A percentile compares a stretch with the other conserved stretches of the same genome.
phyloP scores from a whole-genome alignment of 345 rosid genomes.

The Hibiscus syriacus region DNA sequence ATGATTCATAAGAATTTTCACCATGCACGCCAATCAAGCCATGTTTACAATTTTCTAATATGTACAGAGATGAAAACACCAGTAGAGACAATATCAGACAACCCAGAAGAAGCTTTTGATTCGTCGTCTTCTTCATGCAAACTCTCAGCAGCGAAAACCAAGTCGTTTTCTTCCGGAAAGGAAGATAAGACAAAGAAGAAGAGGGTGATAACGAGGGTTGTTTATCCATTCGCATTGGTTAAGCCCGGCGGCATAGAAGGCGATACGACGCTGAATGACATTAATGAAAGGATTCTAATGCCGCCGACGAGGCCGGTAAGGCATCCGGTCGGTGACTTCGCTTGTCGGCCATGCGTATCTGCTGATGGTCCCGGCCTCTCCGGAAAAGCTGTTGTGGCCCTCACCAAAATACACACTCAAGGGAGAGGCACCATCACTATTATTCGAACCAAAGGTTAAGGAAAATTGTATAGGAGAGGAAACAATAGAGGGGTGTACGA shows the following conservation, averaged over 20 bases:
- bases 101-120: slow-evolving; percentile 23
- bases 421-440: slow-evolving; percentile 97
- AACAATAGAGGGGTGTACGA: background rate
- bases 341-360: slow-evolving; percentile 62
- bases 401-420: slow-evolving; percentile 85
- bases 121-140: slow-evolving; percentile 45
- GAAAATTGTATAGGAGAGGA: slow-evolving; percentile 5
- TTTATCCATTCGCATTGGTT: slow-evolving; percentile 90
- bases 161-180: slow-evolving; percentile 3
- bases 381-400: slow-evolving; percentile 89
- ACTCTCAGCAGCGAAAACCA: slow-evolving; percentile 15
- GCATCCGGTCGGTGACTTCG: slow-evolving; percentile 94
- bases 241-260: slow-evolving; percentile 90
- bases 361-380: slow-evolving; percentile 73
- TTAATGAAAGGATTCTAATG: slow-evolving; percentile 75
- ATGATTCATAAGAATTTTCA: background rate
- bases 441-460: slow-evolving; percentile 80
- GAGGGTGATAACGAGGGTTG: slow-evolving; percentile 42
- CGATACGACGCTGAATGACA: slow-evolving; percentile 71
- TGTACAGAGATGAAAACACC: slow-evolving; percentile 46
- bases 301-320: slow-evolving; percentile 78
- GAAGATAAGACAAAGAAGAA: slow-evolving; percentile 27
- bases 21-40: background rate
- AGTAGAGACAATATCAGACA: slow-evolving; percentile 21
- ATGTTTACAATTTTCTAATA: too few species aligned